Conservation (phyloP, 75 land plant genomes). For the Azolla pinnata region DNA sequence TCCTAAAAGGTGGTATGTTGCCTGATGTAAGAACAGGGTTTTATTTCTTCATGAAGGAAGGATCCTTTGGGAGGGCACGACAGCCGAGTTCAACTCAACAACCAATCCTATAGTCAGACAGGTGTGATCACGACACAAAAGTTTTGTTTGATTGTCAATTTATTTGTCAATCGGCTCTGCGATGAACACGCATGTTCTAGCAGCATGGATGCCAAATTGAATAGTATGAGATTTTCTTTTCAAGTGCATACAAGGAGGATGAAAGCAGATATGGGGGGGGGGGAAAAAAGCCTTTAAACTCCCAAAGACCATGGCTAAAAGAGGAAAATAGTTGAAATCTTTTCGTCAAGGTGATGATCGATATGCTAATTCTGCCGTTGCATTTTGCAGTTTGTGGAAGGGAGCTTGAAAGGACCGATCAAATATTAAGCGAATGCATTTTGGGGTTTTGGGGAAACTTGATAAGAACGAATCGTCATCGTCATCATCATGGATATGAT, state of each 20-base stretch:
- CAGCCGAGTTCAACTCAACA: constrained; percentile 65
- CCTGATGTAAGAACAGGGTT: constrained; percentile 29
- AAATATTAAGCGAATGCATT: constrained; percentile 33
- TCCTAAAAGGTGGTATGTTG: background rate
- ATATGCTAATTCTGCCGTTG: background rate
- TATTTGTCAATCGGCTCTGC: background rate
- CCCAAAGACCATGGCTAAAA: too few species aligned
- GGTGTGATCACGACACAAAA: constrained; percentile 39
- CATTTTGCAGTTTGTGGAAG: constrained; percentile 63
- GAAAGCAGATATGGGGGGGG: too few species aligned
- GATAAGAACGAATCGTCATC: too few species aligned
- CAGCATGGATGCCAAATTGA: constrained; percentile 2
- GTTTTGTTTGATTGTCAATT: background rate
- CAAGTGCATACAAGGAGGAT: background rate
- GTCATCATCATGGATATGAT: too few species aligned
- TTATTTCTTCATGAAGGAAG: constrained; percentile 77
- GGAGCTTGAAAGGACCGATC: constrained; percentile 85
- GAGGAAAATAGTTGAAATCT: too few species aligned
- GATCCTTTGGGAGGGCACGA: constrained; percentile 88
- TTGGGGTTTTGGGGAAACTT: too few species aligned
- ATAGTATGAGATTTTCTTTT: background rate
- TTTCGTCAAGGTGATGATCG: background rate
- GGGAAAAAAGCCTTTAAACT: too few species aligned
- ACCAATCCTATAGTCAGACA: constrained; percentile 82
- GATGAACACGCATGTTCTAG: background rate